Percentiles rank a stretch among this genome's conserved stretches.
These are phyloP conservation scores for Hippophae gyantsensis DNA, from an alignment of 306 rosid genomes.

Conservation along the genomic window DNA sequence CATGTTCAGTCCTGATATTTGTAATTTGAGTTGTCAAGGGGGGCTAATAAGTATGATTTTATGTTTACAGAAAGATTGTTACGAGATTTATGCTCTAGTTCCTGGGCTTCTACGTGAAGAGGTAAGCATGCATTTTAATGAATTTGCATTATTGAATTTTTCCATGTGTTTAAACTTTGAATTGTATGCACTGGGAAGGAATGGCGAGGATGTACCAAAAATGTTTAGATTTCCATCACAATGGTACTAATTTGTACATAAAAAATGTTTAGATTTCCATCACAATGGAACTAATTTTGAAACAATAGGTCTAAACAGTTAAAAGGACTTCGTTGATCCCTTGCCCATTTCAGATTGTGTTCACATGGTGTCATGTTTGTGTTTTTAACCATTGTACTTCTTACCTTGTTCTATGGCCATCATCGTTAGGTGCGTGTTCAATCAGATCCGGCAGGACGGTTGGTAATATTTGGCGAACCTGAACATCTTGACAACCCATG, in stretches of 20 bases:
- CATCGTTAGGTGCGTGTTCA: constrained; percentile 79
- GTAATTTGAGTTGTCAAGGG: background rate
- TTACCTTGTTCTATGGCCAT: constrained; percentile 6
- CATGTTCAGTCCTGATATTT: constrained; percentile 9
- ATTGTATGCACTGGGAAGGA: no score
- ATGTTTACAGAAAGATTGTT: constrained; percentile 82
- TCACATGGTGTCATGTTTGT: background rate
- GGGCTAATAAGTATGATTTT: constrained; percentile 12
- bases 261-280: no score
- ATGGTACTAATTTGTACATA: no score
- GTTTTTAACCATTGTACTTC: background rate
- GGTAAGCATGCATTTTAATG: constrained; percentile 33
- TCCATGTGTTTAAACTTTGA: no score
- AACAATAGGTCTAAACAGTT: no score
- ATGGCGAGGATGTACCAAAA: no score
- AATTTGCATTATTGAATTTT: constrained; percentile 6
- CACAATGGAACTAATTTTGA: no score
- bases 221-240: no score
- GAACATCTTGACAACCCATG: constrained; percentile 88
- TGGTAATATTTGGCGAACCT: constrained; percentile 94
- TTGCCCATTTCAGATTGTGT: no score
- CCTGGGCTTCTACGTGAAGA: constrained; percentile 99
- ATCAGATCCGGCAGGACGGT: constrained; percentile 90
- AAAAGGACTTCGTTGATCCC: no score
- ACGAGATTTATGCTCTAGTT: constrained; percentile 91